These are phyloP conservation scores for Kodamaea kaohsiungensis DNA, from an alignment of 805 yeast genomes.

Conservation along the genomic window DNA sequence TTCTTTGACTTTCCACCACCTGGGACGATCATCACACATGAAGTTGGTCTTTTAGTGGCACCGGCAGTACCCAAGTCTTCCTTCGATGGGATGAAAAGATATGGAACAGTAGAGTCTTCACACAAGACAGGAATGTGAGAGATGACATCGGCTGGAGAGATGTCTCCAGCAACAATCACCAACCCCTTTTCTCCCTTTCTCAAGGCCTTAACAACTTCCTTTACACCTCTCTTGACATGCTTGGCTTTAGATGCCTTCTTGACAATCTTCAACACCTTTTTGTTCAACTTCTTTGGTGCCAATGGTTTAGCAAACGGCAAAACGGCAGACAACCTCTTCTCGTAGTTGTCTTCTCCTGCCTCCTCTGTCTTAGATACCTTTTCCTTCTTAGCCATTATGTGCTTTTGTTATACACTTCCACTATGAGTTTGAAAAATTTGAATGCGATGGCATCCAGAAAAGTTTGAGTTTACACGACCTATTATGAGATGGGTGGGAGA, in stretches of 20 bases:
- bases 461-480: constrained; percentile 5
- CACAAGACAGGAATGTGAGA: constrained; percentile 97
- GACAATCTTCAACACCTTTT: constrained; percentile 91
- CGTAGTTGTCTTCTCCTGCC: constrained; percentile 73
- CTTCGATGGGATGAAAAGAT: constrained; percentile 91
- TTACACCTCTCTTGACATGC: constrained; percentile 98
- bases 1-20: constrained; percentile 87
- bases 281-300: constrained; percentile 94
- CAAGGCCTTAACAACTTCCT: constrained; percentile 96
- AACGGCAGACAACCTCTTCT: constrained; percentile 83
- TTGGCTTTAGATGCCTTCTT: constrained; percentile 98
- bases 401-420: background rate
- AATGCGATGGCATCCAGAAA: constrained; percentile 13
- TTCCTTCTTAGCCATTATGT: constrained; percentile 46
- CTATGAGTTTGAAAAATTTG: constrained; percentile 8
- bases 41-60: constrained; percentile 98
- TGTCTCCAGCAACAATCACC: constrained; percentile 96
- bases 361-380: constrained; percentile 43
- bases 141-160: constrained; percentile 95
- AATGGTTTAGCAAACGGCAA: constrained; percentile 92
- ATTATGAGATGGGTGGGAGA: background rate
- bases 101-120: constrained; percentile 92
- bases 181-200: constrained; percentile 98
- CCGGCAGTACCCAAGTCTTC: constrained; percentile 99
- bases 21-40: constrained; percentile 96